Evolutionary conservation across 2,329 filamentous ascomycete species (phyloP).

Genomic region (Cladophialophora exuberans): DNA sequence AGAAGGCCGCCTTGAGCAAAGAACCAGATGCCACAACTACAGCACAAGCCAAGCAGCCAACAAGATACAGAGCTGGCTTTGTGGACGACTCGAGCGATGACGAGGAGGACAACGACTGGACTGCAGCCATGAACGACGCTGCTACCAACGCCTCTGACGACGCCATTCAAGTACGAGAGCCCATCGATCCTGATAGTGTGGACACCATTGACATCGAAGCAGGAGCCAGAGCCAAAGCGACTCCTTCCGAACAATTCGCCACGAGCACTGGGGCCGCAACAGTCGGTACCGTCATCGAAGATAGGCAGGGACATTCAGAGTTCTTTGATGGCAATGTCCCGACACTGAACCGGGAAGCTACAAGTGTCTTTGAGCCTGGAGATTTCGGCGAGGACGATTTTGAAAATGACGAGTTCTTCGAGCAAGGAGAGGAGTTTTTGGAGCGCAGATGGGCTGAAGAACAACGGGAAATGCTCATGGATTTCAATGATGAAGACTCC

Average conservation of each 20-base stretch:
- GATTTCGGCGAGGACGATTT: slow-evolving; percentile 62
- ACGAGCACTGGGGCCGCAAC: background rate
- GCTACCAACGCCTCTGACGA: background rate
- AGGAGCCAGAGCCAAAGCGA: slow-evolving; percentile 8
- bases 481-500: slow-evolving; percentile 52
- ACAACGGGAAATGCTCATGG: slow-evolving; percentile 58
- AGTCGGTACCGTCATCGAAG: slow-evolving; percentile 2
- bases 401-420: slow-evolving; percentile 63
- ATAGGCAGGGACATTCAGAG: slow-evolving; percentile 30
- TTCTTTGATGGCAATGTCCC: slow-evolving; percentile 34
- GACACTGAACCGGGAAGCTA: slow-evolving; percentile 55
- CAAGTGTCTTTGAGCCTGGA: slow-evolving; percentile 48
- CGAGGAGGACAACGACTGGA: slow-evolving; percentile 39
- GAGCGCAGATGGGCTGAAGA: slow-evolving; percentile 75
- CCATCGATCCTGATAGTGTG: background rate
- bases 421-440: slow-evolving; percentile 67
- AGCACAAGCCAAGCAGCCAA: slow-evolving; percentile 12
- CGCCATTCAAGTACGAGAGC: slow-evolving; percentile 11
- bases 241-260: slow-evolving; percentile 33
- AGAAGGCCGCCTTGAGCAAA: background rate
- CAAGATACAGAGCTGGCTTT: slow-evolving; percentile 33
- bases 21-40: background rate
- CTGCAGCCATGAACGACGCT: slow-evolving; percentile 12
- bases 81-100: slow-evolving; percentile 53
- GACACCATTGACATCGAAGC: slow-evolving; percentile 18